Evolutionary conservation across 2,329 filamentous ascomycete genomes (phyloP), one percentile per base, ranked within the genome.

Genomic region (Cercospora sesami): DNA sequence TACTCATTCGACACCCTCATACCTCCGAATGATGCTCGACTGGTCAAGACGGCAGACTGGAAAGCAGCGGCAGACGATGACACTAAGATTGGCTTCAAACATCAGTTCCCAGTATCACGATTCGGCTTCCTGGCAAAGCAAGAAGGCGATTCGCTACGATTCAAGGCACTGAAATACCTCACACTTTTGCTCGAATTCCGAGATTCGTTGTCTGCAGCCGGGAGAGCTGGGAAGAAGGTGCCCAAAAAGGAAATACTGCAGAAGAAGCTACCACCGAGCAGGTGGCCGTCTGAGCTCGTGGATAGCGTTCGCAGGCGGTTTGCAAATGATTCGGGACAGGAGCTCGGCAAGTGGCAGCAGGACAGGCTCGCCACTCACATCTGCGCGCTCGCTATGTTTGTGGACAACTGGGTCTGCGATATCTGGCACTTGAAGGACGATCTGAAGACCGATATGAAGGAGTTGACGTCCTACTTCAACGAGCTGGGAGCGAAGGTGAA

Each of bases 321-420:
- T 76, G 87, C 88, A 18, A 72, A 73, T 1, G 84, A 89, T 51
- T 83, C 80, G 36, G 86, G 85, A 65, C 80, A 78, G 23, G 83
- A 86, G 68, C 87, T 94, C 80, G 86, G 87, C 65, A 92, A 91
- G 76, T 91, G 88, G 81, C 87, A 93, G 76, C 80, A 85, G 33
- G 90, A 94, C 76, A 84, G 92, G 69, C 80, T 94, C 33, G 87
- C 89, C 75, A 92, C 91, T 16, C 90, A 93, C 79, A 87, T 91
- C 74, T 90, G 89, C 73, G 90, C 86, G 1, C 84, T 93, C 68
- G 87, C 89, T 30, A 86, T 91, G 77, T 87, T 92, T 69, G 82
- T 93, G 18, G 90, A 93, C 74, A 88, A 90, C 76, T 93, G 88
- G 75, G 87, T 89, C 76, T 88, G 92, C 65, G 89, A 94, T 74